These are phyloP conservation scores for Amoeboaphelidium protococcarum DNA, from an alignment of 371 early-diverging fungal genomes.

Conservation along the genomic window DNA sequence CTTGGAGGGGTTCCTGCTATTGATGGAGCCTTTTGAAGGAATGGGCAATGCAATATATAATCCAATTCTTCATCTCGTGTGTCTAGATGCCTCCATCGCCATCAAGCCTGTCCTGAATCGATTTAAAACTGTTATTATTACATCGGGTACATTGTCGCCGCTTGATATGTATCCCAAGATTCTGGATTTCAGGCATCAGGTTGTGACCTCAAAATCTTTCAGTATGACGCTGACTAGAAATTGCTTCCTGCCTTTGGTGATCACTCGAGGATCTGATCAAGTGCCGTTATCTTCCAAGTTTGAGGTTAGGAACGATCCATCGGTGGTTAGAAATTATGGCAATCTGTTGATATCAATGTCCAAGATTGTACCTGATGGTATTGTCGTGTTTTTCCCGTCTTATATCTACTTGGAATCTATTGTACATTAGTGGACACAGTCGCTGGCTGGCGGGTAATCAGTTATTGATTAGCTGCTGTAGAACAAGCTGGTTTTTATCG, in stretches of 20 bases:
- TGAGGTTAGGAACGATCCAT: slow-evolving; percentile 91
- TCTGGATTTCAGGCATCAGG: slow-evolving; percentile 57
- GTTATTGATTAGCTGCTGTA: slow-evolving; percentile 81
- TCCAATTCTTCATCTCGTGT: slow-evolving; percentile 74
- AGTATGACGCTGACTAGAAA: slow-evolving; percentile 73
- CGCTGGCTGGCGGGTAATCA: slow-evolving; percentile 31
- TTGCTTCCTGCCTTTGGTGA: slow-evolving; percentile 87
- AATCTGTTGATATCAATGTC: slow-evolving; percentile 85
- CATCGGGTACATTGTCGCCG: slow-evolving; percentile 96
- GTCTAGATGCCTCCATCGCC: slow-evolving; percentile 93
- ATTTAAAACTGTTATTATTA: slow-evolving; percentile 92
- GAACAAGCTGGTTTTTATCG: slow-evolving; percentile 93
- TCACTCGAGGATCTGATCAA: slow-evolving; percentile 92
- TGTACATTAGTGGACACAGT: slow-evolving; percentile 93
- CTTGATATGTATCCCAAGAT: slow-evolving; percentile 97
- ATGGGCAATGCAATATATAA: slow-evolving; percentile 78
- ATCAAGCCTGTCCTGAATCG: slow-evolving; percentile 86
- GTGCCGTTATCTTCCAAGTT: slow-evolving; percentile 88
- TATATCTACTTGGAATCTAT: slow-evolving; percentile 98
- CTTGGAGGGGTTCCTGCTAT: slow-evolving; percentile 83
- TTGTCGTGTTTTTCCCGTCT: slow-evolving; percentile 97
- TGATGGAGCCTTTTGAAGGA: slow-evolving; percentile 94
- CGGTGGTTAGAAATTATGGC: slow-evolving; percentile 97
- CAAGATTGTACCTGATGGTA: slow-evolving; percentile 88
- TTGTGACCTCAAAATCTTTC: slow-evolving; percentile 59